These are phyloP conservation scores for Aspergillus clavatus DNA, from an alignment of 2,329 filamentous ascomycete species.

Conservation along the genomic window DNA sequence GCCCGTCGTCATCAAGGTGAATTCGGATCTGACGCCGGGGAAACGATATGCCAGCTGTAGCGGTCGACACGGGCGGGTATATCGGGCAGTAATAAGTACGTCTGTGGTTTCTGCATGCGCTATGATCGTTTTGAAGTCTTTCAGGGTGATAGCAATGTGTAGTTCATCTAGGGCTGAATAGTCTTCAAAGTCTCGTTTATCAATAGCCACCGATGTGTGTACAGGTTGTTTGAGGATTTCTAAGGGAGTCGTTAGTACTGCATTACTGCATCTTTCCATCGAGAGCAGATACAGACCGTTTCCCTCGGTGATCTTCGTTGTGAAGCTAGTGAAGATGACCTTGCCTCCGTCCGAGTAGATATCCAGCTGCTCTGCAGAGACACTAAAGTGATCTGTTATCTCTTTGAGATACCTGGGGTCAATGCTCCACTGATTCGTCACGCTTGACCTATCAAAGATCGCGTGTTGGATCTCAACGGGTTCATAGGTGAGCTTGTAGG, in stretches of 20 bases:
- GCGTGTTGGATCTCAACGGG: slow-evolving; percentile 59
- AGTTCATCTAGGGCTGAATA: slow-evolving; percentile 56
- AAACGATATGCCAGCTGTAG: slow-evolving; percentile 57
- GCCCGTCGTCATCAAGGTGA: slow-evolving; percentile 62
- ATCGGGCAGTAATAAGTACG: slow-evolving; percentile 51
- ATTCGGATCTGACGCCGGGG: slow-evolving; percentile 54
- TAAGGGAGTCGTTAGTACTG: too few relatives aligned
- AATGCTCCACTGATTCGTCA: slow-evolving; percentile 56
- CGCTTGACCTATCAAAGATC: slow-evolving; percentile 54
- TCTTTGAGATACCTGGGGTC: slow-evolving; percentile 54
- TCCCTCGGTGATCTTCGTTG: slow-evolving; percentile 58
- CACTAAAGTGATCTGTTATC: slow-evolving; percentile 60
- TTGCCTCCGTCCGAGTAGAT: slow-evolving; percentile 55
- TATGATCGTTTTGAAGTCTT: slow-evolving; percentile 62
- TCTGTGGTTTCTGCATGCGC: slow-evolving; percentile 57
- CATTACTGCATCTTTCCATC: too few relatives aligned
- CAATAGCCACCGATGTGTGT: slow-evolving; percentile 59
- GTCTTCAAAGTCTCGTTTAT: slow-evolving; percentile 58
- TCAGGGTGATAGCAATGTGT: slow-evolving; percentile 60
- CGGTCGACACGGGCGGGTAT: slow-evolving; percentile 56
- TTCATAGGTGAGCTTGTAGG: slow-evolving; percentile 61
- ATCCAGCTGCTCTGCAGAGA: slow-evolving; percentile 60
- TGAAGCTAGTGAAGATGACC: slow-evolving; percentile 61
- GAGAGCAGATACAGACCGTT: too few relatives aligned
- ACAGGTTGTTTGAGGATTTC: slow-evolving; percentile 62